These are phyloP conservation scores for Ophiosphaerella narmari DNA, from an alignment of 2,329 filamentous ascomycete genomes.

Conservation along the genomic window DNA sequence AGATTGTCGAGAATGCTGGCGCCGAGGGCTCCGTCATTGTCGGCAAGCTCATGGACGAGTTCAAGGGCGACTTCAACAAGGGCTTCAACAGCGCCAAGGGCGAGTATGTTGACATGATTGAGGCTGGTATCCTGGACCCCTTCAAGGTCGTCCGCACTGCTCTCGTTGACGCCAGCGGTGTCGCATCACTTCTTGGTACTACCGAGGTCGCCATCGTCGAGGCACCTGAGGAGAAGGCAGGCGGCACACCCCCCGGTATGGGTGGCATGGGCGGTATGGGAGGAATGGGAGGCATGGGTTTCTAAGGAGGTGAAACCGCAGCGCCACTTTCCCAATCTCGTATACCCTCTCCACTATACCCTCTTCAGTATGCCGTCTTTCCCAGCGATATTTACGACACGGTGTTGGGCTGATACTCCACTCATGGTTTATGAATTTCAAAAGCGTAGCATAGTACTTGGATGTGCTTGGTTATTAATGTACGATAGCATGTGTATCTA, in stretches of 20 bases:
- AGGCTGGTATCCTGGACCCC: slow-evolving; percentile 94
- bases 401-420: slow-evolving; percentile 44
- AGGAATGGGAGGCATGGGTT: slow-evolving; percentile 53
- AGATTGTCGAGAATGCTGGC: slow-evolving; percentile 97
- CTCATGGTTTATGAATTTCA: slow-evolving; percentile 39
- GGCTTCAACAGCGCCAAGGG: slow-evolving; percentile 96
- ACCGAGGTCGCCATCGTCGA: slow-evolving; percentile 98
- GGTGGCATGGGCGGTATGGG: slow-evolving; percentile 68
- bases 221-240: slow-evolving; percentile 86
- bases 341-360: slow-evolving; percentile 40
- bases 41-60: slow-evolving; percentile 97
- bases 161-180: slow-evolving; percentile 91
- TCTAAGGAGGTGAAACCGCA: slow-evolving; percentile 50
- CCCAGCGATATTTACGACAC: slow-evolving; percentile 41
- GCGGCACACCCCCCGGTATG: slow-evolving; percentile 47
- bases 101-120: slow-evolving; percentile 99
- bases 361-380: slow-evolving; percentile 37
- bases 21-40: slow-evolving; percentile 94
- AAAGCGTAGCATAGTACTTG: slow-evolving; percentile 43
- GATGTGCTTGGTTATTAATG: slow-evolving; percentile 33
- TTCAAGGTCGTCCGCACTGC: slow-evolving; percentile 99
- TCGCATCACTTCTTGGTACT: slow-evolving; percentile 94
- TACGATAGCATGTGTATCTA: slow-evolving; percentile 46
- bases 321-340: slow-evolving; percentile 32
- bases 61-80: slow-evolving; percentile 91